Evolutionary conservation across 1,139 yeast species (phyloP).

Genomic region (Candida tropicalis): DNA sequence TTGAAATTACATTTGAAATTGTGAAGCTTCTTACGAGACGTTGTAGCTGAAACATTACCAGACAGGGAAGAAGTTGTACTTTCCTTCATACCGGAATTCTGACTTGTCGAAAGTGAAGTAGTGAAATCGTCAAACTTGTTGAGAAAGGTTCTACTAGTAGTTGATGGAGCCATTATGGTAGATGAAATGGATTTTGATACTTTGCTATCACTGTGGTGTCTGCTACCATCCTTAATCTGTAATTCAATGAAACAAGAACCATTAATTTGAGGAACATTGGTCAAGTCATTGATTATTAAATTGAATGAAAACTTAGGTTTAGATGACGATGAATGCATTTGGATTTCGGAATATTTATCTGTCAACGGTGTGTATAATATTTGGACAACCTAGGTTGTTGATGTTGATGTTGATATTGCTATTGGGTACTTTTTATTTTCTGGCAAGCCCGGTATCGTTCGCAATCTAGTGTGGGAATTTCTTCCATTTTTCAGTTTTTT

Average conservation of each 20-base stretch:
- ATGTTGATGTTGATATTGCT: too few relatives aligned
- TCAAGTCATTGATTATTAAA: conserved; percentile 65
- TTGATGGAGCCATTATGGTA: conserved; percentile 4
- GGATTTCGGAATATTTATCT: too few relatives aligned
- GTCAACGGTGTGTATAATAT: too few relatives aligned
- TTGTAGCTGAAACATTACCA: conserved; percentile 35
- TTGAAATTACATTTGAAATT: conserved; percentile 48
- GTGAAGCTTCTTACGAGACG: conserved; percentile 40
- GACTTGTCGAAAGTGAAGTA: conserved; percentile 7
- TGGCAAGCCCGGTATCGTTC: too few relatives aligned
- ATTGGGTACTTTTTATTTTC: too few relatives aligned
- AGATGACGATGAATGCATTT: conserved; percentile 14
- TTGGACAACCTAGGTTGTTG: too few relatives aligned
- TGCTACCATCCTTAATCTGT: conserved; percentile 33
- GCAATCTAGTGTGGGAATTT: too few relatives aligned
- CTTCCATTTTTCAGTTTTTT: too few relatives aligned
- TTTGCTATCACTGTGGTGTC: neutral
- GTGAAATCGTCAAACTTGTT: conserved; percentile 15
- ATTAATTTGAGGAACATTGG: conserved; percentile 79
- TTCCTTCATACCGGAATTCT: conserved; percentile 7
- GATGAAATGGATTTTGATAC: conserved; percentile 7
- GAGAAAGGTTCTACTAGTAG: conserved; percentile 11
- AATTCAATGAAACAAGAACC: conserved; percentile 68
- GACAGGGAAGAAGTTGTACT: conserved; percentile 17
- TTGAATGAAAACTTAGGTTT: conserved; percentile 58